Evolutionary conservation across 2,329 filamentous ascomycete species (phyloP).

Genomic region (Botrytis deweyae): DNA sequence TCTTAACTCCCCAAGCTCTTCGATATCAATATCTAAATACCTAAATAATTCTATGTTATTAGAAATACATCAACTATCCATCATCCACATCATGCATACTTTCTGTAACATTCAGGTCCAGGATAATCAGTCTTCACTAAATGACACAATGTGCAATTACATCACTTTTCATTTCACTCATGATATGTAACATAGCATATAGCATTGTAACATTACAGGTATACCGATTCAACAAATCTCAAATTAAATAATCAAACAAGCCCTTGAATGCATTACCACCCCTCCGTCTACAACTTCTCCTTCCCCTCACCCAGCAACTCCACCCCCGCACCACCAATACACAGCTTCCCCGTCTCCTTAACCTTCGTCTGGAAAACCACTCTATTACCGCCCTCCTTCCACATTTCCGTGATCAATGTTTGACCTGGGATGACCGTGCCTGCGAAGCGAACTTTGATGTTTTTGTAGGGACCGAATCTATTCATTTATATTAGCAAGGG

Average conservation of each 20-base stretch:
- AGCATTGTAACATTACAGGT: background rate
- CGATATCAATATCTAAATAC: background rate
- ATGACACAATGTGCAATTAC: background rate
- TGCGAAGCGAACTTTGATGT: conserved; percentile 89
- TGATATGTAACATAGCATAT: too few relatives aligned
- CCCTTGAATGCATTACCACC: background rate
- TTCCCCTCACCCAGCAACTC: conserved; percentile 53
- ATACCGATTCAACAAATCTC: too few relatives aligned
- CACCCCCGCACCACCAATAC: conserved; percentile 76
- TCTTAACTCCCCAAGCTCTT: background rate
- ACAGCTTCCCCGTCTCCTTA: conserved; percentile 88
- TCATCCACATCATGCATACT: background rate
- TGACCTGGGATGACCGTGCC: conserved; percentile 82
- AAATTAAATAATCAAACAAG: too few relatives aligned
- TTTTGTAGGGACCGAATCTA: conserved; percentile 72
- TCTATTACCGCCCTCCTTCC: conserved; percentile 76
- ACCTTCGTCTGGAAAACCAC: conserved; percentile 85
- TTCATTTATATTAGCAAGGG: background rate
- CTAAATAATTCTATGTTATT: too few relatives aligned
- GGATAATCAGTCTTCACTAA: background rate
- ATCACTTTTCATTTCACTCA: background rate
- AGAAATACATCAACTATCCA: background rate
- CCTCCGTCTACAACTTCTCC: conserved; percentile 5
- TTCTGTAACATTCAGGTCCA: background rate
- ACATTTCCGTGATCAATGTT: conserved; percentile 92